These are phyloP conservation scores for Tetrahymena elliotti DNA, from an alignment of 73 alveolate genomes.

Conservation along the genomic window DNA sequence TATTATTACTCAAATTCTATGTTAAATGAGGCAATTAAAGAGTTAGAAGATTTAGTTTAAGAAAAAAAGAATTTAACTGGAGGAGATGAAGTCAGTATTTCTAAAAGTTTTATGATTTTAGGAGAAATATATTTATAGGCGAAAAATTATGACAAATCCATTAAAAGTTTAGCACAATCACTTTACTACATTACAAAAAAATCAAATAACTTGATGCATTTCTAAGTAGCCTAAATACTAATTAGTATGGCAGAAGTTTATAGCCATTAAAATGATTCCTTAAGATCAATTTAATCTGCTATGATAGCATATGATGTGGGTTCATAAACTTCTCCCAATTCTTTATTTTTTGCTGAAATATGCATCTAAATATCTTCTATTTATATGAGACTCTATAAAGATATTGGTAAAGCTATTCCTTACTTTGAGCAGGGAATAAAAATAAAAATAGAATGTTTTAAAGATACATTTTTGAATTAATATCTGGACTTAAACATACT, in stretches of 20 bases:
- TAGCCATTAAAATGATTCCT: background rate
- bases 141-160: background rate
- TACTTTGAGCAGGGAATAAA: background rate
- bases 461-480: background rate
- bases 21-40: background rate
- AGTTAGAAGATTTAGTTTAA: background rate
- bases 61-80: background rate
- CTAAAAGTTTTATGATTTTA: background rate
- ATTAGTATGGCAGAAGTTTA: background rate
- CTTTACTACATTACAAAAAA: background rate
- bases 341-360: background rate
- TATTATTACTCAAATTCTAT: background rate
- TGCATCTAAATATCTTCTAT: background rate
- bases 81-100: background rate
- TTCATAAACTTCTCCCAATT: background rate
- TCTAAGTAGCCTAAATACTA: background rate
- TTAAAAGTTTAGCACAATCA: background rate
- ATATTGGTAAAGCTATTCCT: background rate
- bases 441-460: background rate
- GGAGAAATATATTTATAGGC: background rate
- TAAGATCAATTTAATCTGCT: background rate
- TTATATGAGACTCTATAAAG: background rate
- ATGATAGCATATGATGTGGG: background rate
- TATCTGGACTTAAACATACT: background rate
- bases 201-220: background rate